phyloP scores from a whole-genome alignment of 2,329 filamentous ascomycete species.

The Phialocephala sp. region DNA sequence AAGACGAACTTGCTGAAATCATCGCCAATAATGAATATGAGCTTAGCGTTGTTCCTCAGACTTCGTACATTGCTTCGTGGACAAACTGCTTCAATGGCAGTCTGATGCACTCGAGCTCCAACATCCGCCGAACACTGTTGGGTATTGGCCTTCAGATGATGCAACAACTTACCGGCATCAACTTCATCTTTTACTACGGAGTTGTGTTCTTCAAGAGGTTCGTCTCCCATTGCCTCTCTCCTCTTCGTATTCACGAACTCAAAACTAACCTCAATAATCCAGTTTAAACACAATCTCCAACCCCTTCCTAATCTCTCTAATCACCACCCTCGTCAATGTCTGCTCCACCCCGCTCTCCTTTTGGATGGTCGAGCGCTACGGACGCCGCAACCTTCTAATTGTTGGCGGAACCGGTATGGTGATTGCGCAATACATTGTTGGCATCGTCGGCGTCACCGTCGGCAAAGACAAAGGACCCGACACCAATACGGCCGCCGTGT shows the following conservation, averaged over 20 bases:
- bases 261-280: slow-evolving; percentile 27
- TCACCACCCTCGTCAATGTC: slow-evolving; percentile 90
- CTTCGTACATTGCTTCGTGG: slow-evolving; percentile 73
- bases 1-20: slow-evolving; percentile 81
- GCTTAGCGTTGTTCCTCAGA: slow-evolving; percentile 67
- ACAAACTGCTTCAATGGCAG: slow-evolving; percentile 69
- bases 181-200: slow-evolving; percentile 91
- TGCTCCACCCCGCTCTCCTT: slow-evolving; percentile 85
- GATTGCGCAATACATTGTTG: slow-evolving; percentile 84
- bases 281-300: slow-evolving; percentile 73
- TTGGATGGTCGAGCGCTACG: slow-evolving; percentile 82
- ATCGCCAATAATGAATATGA: slow-evolving; percentile 90
- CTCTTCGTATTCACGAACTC: background rate
- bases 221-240: background rate
- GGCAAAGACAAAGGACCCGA: slow-evolving; percentile 65
- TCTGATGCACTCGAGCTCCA: slow-evolving; percentile 66
- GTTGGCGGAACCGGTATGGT: slow-evolving; percentile 82
- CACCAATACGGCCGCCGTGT: slow-evolving; percentile 69
- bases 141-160: slow-evolving; percentile 80
- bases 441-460: slow-evolving; percentile 57
- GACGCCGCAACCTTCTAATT: slow-evolving; percentile 81
- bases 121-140: slow-evolving; percentile 72
- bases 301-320: slow-evolving; percentile 80
- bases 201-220: slow-evolving; percentile 79
- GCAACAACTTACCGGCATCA: slow-evolving; percentile 79